Base-by-base conservation (phyloP, 2,329 filamentous ascomycete species). In the Aspergillus phoenicis region DNA sequence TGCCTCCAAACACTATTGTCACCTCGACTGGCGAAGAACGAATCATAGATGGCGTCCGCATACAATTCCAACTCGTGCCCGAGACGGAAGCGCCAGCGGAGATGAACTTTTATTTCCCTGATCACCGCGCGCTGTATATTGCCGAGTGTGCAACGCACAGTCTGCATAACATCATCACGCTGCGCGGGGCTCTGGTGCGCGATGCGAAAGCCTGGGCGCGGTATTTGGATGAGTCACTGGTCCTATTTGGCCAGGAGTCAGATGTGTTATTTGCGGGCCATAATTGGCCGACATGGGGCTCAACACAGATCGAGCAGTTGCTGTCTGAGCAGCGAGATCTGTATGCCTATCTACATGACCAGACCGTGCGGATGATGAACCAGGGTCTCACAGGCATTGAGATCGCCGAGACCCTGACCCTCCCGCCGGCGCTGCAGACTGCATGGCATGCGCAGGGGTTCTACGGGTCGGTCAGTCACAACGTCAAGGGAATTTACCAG, bases 271-370 rank as follows among this genome's bases (percentile, higher is more conserved):
- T 80, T 55, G 71, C 70, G 1, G 69, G 72, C 22, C 78, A 81
- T 63, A 68, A 77, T 60, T 81, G 78, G 78, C 79, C 78, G n/a
- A 80, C 76, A 0, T 81, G 76, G 75, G 76, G 75, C 0, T 54
- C 61, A 2, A 61, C 68, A 0, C 61, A 71, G 2, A 58, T 75
- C 15, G 57, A 68, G 5, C 49, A 57, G 4, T 63, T 70, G 17
- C 60, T 81, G 0, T 60, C 68, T 0, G 64, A 75, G 49, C 78
- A 80, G 62, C 62, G 78, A n/a, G 77, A 80, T 61, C 58, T 77
- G 15, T 80, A 80, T 59, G 75, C 65, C 1, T 79, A 76, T 52
- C 26, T 80, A 11, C 74, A 80, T 62, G 73, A 80, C 52, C 74
- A 81, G 61, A 79, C 78, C 0, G 59, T 80, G 7, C 71, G 77